These are phyloP conservation scores for Verticillium albo-atrum DNA, from an alignment of 2,329 filamentous ascomycete species.

Conservation along the genomic window DNA sequence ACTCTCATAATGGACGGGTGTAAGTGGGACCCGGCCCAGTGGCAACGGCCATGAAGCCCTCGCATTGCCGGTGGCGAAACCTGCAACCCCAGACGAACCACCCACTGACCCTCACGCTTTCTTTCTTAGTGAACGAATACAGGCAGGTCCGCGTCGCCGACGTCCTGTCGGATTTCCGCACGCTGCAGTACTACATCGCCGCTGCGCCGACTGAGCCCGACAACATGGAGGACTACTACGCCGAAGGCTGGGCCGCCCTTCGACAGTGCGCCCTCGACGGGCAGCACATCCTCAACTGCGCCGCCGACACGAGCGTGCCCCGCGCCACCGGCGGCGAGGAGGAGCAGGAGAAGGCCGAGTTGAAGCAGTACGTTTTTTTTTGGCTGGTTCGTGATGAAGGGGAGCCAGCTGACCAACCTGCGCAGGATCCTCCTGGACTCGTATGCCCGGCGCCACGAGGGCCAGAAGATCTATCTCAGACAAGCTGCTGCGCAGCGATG, in stretches of 20 bases:
- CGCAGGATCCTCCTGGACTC: conserved; percentile 54
- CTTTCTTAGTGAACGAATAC: conserved; percentile 53
- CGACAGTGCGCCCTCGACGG: conserved; percentile 60
- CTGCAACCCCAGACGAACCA: not conserved
- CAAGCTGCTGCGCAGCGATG: conserved; percentile 57
- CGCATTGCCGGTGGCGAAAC: not conserved
- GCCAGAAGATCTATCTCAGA: conserved; percentile 59
- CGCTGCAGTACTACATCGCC: conserved; percentile 58
- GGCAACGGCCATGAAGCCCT: not conserved
- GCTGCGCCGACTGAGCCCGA: conserved; percentile 49
- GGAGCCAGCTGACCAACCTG: not conserved
- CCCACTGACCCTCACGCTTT: conserved; percentile 2
- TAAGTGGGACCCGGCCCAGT: conserved; percentile 3
- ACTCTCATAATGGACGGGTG: conserved; percentile 10
- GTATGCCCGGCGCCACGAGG: conserved; percentile 57
- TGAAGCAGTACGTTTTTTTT: conserved; percentile 46
- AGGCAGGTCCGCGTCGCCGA: conserved; percentile 57
- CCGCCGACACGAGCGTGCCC: conserved; percentile 57
- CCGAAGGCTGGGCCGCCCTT: conserved; percentile 58
- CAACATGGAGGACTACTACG: conserved; percentile 55
- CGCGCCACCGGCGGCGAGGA: conserved; percentile 46
- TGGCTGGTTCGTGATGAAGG: not conserved
- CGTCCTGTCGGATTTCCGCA: conserved; percentile 57
- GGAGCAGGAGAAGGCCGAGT: conserved; percentile 58
- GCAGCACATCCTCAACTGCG: conserved; percentile 60